These are phyloP conservation scores for Hypoxylon sp. DNA, from an alignment of 2,329 filamentous ascomycete genomes.

Conservation along the genomic window DNA sequence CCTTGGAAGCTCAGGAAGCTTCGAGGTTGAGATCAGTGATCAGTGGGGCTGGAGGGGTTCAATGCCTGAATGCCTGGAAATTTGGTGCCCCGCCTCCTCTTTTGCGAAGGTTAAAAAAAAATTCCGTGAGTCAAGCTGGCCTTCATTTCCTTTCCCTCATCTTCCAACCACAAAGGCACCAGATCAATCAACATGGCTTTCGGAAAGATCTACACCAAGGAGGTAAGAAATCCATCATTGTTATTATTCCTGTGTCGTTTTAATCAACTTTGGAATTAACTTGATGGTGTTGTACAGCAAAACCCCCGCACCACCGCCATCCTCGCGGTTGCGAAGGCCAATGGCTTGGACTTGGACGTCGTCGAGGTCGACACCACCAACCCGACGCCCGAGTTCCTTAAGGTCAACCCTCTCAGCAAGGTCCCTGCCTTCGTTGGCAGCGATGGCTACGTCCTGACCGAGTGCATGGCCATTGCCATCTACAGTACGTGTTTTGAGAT, in stretches of 20 bases:
- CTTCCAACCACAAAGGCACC: conserved; percentile 40
- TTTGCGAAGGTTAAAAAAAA: conserved; percentile 42
- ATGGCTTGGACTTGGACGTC: conserved; percentile 90
- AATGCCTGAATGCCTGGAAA: conserved; percentile 29
- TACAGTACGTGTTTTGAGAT: conserved; percentile 85
- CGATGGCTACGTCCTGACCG: conserved; percentile 89
- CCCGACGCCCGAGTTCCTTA: conserved; percentile 80
- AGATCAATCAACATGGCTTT: conserved; percentile 72
- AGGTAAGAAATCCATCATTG: conserved; percentile 66
- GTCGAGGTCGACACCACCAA: conserved; percentile 76
- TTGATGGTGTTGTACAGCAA: conserved; percentile 65
- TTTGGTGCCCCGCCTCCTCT: conserved; percentile 46
- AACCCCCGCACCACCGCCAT: conserved; percentile 92
- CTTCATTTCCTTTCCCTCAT: conserved; percentile 26
- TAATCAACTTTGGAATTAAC: conserved; percentile 43
- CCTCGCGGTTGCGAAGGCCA: conserved; percentile 95
- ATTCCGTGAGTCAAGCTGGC: conserved; percentile 35
- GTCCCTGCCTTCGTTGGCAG: conserved; percentile 91
- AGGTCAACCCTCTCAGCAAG: conserved; percentile 89
- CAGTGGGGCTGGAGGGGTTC: conserved; percentile 22
- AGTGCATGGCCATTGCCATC: conserved; percentile 95
- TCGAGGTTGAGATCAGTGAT: conserved; percentile 7
- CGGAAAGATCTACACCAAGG: conserved; percentile 94
- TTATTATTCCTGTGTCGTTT: conserved; percentile 33
- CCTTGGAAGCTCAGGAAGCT: background rate